Evolutionary conservation across 2,329 filamentous ascomycete genomes (phyloP).

Genomic region (Aureobasidium sp.): DNA sequence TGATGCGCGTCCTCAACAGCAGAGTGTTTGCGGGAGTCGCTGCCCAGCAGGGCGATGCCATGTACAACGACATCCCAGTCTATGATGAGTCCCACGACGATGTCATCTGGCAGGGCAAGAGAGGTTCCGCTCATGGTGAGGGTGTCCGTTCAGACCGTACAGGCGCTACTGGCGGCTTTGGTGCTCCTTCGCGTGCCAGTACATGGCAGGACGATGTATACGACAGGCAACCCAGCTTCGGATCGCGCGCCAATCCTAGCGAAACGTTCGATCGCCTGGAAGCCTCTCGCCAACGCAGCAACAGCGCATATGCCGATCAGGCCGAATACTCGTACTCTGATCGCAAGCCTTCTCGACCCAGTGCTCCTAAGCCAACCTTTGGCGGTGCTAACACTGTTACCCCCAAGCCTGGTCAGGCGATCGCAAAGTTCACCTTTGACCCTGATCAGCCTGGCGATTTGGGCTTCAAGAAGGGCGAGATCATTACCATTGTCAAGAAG

Average conservation of each 20-base stretch:
- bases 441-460: conserved; percentile 87
- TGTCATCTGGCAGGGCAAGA: conserved; percentile 72
- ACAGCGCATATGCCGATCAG: conserved; percentile 36
- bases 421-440: conserved; percentile 91
- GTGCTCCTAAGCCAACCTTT: conserved; percentile 54
- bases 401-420: conserved; percentile 64
- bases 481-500: conserved; percentile 91
- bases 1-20: conserved; percentile 80
- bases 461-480: conserved; percentile 93
- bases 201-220: conserved; percentile 75
- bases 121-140: conserved; percentile 64
- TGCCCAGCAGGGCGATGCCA: conserved; percentile 49
- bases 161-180: conserved; percentile 38
- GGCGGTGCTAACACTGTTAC: conserved; percentile 32
- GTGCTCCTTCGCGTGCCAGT: conserved; percentile 53
- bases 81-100: conserved; percentile 81
- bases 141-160: conserved; percentile 49
- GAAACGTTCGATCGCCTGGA: conserved; percentile 46
- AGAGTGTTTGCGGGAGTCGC: conserved; percentile 69
- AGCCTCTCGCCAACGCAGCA: conserved; percentile 21
- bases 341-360: conserved; percentile 66
- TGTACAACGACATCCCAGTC: conserved; percentile 91
- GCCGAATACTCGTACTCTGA: conserved; percentile 51
- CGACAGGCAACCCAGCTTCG: conserved; percentile 50
- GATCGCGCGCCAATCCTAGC: conserved; percentile 41